A percentile compares a stretch with the other conserved stretches of the same genome.
These are phyloP conservation scores for Aspergillus pseudonomiae DNA, from an alignment of 2,329 filamentous ascomycete species.

Conservation along the genomic window DNA sequence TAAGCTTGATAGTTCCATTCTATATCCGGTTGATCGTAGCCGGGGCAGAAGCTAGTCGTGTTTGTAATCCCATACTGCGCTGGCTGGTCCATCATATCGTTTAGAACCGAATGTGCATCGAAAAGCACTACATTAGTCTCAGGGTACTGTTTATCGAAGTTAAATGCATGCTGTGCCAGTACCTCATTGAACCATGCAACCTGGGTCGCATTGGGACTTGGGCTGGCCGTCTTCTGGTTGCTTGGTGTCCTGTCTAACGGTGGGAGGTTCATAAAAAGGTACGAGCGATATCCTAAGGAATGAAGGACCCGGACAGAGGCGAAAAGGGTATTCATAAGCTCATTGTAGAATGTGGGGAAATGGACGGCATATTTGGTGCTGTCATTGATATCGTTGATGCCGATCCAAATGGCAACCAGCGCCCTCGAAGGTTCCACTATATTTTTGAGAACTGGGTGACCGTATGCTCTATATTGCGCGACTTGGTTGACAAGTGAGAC, in stretches of 20 bases:
- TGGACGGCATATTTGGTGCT: constrained; percentile 47
- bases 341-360: constrained; percentile 51
- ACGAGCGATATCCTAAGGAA: constrained; percentile 48
- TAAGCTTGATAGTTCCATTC: constrained; percentile 46
- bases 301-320: constrained; percentile 46
- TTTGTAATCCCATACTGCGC: constrained; percentile 49
- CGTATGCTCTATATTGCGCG: constrained; percentile 52
- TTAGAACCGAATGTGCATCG: constrained; percentile 49
- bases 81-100: constrained; percentile 47
- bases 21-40: constrained; percentile 52
- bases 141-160: constrained; percentile 36
- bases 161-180: constrained; percentile 36
- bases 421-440: constrained; percentile 38
- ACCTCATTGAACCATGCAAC: constrained; percentile 50
- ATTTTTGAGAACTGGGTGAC: constrained; percentile 41
- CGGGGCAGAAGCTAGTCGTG: constrained; percentile 49
- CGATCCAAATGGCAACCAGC: constrained; percentile 58
- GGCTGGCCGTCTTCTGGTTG: constrained; percentile 36
- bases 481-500: constrained; percentile 56
- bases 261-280: constrained; percentile 56
- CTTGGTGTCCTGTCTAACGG: constrained; percentile 52
- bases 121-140: constrained; percentile 47
- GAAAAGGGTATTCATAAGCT: constrained; percentile 47
- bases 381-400: constrained; percentile 61
- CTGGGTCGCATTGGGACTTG: constrained; percentile 51